Percentiles rank a stretch among this genome's conserved stretches.
phyloP scores from a whole-genome alignment of 2,329 filamentous ascomycete species.

The Salinomyces thailandicus region DNA sequence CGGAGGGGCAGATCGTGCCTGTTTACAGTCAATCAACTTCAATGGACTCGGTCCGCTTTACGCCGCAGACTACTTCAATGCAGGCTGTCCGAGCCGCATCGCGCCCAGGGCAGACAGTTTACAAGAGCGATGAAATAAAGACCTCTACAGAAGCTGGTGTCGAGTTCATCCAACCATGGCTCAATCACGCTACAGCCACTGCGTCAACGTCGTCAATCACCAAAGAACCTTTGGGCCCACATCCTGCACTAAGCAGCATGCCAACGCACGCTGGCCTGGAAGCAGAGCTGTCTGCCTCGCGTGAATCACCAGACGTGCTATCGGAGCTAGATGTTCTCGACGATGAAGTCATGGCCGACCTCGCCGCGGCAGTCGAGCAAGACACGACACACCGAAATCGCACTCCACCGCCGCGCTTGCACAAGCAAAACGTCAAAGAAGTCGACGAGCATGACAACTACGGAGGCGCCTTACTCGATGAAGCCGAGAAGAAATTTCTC shows the following conservation, averaged over 20 bases:
- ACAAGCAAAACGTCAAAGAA: slow-evolving; percentile 21
- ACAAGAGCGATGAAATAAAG: background rate
- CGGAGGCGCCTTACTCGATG: slow-evolving; percentile 19
- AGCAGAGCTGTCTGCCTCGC: no score
- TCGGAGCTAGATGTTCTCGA: no score
- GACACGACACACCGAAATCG: background rate
- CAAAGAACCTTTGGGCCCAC: no score
- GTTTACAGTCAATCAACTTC: slow-evolving; percentile 3
- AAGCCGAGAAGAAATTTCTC: slow-evolving; percentile 16
- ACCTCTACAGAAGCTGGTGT: background rate
- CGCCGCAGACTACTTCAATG: slow-evolving; percentile 4
- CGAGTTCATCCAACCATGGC: background rate
- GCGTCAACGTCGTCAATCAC: no score
- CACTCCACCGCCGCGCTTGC: slow-evolving; percentile 15
- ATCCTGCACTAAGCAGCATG: no score
- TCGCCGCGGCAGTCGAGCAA: slow-evolving; percentile 8
- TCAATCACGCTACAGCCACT: background rate
- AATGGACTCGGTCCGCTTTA: slow-evolving; percentile 1
- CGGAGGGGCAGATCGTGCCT: background rate
- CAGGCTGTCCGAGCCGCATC: background rate
- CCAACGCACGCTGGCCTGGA: no score
- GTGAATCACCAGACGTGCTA: no score
- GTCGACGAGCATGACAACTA: slow-evolving; percentile 23
- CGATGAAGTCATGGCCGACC: slow-evolving; percentile 9
- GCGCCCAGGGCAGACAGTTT: background rate